Conservation (phyloP, 768 basidiomycete species). For the Krasilnikovozyma curviuscula region DNA sequence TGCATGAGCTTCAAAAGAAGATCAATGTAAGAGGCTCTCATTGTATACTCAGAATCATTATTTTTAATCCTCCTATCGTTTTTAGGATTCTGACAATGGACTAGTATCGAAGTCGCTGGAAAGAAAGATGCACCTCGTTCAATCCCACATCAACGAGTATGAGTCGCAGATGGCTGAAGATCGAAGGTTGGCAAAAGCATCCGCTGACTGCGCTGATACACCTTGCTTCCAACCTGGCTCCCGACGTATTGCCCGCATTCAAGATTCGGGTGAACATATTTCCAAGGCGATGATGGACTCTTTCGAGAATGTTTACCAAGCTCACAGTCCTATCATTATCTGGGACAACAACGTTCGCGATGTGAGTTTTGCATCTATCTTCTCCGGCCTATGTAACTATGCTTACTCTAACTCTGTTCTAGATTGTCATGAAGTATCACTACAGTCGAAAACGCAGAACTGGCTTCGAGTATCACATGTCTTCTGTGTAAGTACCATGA, state of each 20-base stretch:
- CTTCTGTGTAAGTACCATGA: constrained; percentile 42
- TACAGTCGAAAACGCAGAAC: constrained; percentile 55
- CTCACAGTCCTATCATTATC: constrained; percentile 47
- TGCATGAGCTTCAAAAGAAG: constrained; percentile 27
- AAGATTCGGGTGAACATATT: too few relatives aligned
- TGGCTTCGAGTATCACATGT: constrained; percentile 74
- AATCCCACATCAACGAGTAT: background rate
- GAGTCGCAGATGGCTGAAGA: too few relatives aligned
- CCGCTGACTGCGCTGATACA: too few relatives aligned
- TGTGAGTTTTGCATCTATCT: constrained; percentile 31
- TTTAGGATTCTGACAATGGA: too few relatives aligned
- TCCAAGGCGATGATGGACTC: constrained; percentile 40
- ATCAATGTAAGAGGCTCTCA: too few relatives aligned
- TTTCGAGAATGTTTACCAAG: constrained; percentile 69
- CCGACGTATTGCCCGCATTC: too few relatives aligned
- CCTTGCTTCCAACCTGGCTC: too few relatives aligned
- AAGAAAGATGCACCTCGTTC: background rate
- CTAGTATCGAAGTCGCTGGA: too few relatives aligned
- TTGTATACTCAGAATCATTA: too few relatives aligned
- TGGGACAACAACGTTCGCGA: constrained; percentile 60
- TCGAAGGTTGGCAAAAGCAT: too few relatives aligned
- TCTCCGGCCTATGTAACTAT: background rate
- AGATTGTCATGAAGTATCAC: constrained; percentile 79
- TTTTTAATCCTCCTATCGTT: too few relatives aligned
- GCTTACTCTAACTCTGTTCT: background rate